Base-by-base conservation (phyloP, 768 basidiomycete species). In the Boletus edulis region DNA sequence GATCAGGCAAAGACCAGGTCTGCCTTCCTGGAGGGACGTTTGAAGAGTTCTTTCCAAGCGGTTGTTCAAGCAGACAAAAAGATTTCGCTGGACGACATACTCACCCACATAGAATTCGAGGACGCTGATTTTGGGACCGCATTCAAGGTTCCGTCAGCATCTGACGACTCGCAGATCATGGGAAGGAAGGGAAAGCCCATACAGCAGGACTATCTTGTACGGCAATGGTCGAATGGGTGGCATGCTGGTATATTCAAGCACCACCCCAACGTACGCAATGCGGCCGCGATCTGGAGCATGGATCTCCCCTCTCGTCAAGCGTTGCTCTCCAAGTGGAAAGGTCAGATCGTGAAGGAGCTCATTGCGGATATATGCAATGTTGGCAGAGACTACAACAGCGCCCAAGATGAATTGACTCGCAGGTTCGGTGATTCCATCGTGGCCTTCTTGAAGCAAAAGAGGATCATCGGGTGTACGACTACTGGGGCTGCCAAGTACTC, bases 401-500 rank as follows among this genome's bases (percentile, higher is more conserved):
- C 55, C n/a, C 73, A 76, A 22, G 70, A 65, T 0, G 55, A 73
- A 9, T 46, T 84, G 5, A 58, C 64, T 1, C 71, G 69, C 43
- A 74, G 68, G 54, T 79, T 69, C 48, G 58, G 60, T 5, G 73
- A 76, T 50, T 72, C 67, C 6, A 73, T 70, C 1, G 65, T 67
- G 2, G 63, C 62, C 1, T 61, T 78, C 4, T 60, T 87, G 27
- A 65, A 65, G 44, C 63, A 49, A 24, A 86, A 84, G 67, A 70
- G 81, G 13, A 81, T 88, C 50, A 83, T 89, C 6, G 86, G 79
- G 0, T 87, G 86, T 53, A 89, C 87, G 0, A 88, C 86, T 0
- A 87, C 86, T 0, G 85, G 76, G 3, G 86, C 86, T 0, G 86
- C 87, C 0, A 88, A 82, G 63, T 86, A 84, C 58, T 67, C 71